Conservation (phyloP, 2,329 filamentous ascomycete species). For the Bertia moriformis region DNA sequence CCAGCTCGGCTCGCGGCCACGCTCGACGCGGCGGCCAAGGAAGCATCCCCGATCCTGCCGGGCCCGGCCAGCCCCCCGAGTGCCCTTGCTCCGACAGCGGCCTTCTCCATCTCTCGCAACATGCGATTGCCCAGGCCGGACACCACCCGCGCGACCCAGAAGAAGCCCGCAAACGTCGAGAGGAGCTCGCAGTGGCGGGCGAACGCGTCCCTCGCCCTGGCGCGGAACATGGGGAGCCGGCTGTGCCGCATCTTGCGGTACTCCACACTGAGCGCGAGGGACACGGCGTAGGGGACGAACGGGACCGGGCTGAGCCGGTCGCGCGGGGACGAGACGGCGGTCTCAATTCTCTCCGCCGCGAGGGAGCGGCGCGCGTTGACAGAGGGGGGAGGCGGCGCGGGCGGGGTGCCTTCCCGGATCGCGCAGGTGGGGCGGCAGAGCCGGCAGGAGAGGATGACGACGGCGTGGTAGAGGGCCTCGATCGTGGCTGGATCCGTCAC, state of each 20-base stretch:
- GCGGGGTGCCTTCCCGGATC: conserved; percentile 21
- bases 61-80: too few species aligned
- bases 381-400: conserved; percentile 24
- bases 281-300: conserved; percentile 46
- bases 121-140: too few species aligned
- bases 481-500: conserved; percentile 39
- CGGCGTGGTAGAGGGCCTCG: conserved; percentile 48
- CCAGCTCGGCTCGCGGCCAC: conserved; percentile 35
- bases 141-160: too few species aligned
- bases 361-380: conserved; percentile 42
- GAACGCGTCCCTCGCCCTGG: conserved; percentile 37
- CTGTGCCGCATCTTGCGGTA: conserved; percentile 52
- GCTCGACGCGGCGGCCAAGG: too few species aligned
- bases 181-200: conserved; percentile 36
- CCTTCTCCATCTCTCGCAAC: too few species aligned
- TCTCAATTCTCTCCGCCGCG: conserved; percentile 40
- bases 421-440: conserved; percentile 25
- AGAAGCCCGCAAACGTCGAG: conserved; percentile 36
- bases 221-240: conserved; percentile 40
- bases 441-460: conserved; percentile 48
- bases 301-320: conserved; percentile 31
- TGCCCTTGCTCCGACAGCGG: too few species aligned
- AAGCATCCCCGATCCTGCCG: too few species aligned
- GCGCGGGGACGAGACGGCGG: conserved; percentile 33
- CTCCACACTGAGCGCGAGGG: conserved; percentile 43